These are phyloP conservation scores for Fomitopsis schrenkii DNA, from an alignment of 1,284 basidiomycete species.

Conservation along the genomic window DNA sequence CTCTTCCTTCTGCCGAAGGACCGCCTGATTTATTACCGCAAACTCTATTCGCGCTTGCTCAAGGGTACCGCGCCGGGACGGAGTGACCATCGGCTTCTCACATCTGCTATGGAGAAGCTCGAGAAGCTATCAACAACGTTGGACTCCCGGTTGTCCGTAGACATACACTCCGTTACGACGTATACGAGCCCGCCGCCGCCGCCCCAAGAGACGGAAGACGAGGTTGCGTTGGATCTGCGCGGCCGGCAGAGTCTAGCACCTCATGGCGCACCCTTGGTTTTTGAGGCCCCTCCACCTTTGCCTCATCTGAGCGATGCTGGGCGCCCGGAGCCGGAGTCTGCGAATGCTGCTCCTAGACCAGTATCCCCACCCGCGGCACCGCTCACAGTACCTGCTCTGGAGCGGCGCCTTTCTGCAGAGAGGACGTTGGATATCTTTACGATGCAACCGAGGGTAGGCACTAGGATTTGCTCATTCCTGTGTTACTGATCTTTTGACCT, in stretches of 20 bases:
- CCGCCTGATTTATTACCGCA: constrained; percentile 90
- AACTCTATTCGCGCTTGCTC: constrained; percentile 83
- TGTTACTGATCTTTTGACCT: background rate
- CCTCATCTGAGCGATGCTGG: constrained; percentile 24
- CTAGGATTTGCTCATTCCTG: background rate
- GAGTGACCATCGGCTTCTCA: constrained; percentile 82
- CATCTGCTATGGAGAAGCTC: constrained; percentile 79
- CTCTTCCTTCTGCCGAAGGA: constrained; percentile 85
- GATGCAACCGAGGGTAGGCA: constrained; percentile 85
- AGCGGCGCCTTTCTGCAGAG: constrained; percentile 75
- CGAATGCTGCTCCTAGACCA: constrained; percentile 50
- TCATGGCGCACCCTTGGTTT: constrained; percentile 4
- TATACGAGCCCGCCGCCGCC: constrained; percentile 16
- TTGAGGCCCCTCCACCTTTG: constrained; percentile 14
- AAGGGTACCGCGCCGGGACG: constrained; percentile 87
- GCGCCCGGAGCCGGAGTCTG: constrained; percentile 60
- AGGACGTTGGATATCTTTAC: constrained; percentile 92
- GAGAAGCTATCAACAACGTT: constrained; percentile 70
- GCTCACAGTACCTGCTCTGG: constrained; percentile 73
- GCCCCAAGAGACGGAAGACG: constrained; percentile 39
- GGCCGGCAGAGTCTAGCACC: constrained; percentile 29
- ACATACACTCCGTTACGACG: constrained; percentile 29
- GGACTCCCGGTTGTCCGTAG: constrained; percentile 51
- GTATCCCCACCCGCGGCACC: constrained; percentile 45
- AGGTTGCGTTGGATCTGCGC: constrained; percentile 51